Percentiles rank a stretch among this genome's conserved stretches.
These are phyloP conservation scores for Trypanosoma cruzi DNA, from an alignment of 208 protist species.

Conservation along the genomic window DNA sequence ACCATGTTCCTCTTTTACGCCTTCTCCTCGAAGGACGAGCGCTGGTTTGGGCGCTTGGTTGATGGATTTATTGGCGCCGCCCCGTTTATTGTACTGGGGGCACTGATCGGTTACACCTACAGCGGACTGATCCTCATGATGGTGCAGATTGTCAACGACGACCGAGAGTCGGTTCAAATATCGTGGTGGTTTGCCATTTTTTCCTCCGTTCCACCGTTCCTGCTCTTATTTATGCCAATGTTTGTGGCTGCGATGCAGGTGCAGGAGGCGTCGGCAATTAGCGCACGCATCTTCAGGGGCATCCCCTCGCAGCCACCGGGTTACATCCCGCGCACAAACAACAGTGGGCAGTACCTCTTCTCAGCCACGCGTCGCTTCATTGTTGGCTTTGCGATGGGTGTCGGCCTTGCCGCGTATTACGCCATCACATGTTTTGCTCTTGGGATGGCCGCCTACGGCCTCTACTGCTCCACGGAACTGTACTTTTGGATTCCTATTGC, in stretches of 20 bases:
- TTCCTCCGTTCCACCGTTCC: conserved; percentile 15
- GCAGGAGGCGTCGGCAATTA: conserved; percentile 16
- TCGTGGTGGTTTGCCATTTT: conserved; percentile 18
- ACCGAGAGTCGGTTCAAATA: background rate
- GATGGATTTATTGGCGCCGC: conserved; percentile 16
- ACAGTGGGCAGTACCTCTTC: conserved; percentile 6
- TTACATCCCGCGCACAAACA: conserved; percentile 15
- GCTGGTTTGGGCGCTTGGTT: background rate
- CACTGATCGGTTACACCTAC: conserved; percentile 20
- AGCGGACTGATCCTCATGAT: conserved; percentile 16
- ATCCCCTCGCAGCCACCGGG: background rate
- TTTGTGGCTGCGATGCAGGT: conserved; percentile 21
- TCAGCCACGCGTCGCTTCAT: conserved; percentile 6
- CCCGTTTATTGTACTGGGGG: conserved; percentile 16
- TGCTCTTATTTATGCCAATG: conserved; percentile 20
- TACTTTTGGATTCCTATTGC: conserved; percentile 21
- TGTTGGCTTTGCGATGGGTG: conserved; percentile 19
- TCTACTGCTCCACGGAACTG: conserved; percentile 8
- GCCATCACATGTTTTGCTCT: conserved; percentile 11
- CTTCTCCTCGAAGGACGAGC: conserved; percentile 10
- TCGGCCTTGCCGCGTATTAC: conserved; percentile 19
- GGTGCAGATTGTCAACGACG: conserved; percentile 8
- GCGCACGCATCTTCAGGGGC: background rate
- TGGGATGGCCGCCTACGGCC: conserved; percentile 13
- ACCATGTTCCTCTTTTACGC: conserved; percentile 13